These are phyloP conservation scores for Suillus paluster DNA, from an alignment of 768 basidiomycete genomes.

Conservation along the genomic window DNA sequence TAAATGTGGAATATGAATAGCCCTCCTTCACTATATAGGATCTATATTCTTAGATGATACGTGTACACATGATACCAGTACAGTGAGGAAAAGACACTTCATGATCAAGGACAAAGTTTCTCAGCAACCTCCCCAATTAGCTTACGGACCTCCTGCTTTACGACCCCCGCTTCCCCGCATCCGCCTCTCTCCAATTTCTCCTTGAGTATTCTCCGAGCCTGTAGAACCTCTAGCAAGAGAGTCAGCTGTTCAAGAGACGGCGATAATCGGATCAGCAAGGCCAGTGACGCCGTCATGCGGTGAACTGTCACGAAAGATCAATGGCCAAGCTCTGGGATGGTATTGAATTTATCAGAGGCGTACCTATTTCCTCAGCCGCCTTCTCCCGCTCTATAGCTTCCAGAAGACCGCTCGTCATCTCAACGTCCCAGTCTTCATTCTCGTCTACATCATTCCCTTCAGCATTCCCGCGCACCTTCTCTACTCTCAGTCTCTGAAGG, in stretches of 20 bases:
- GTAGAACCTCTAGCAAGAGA: constrained; percentile 73
- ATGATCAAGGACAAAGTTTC: constrained; percentile 37
- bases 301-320: constrained; percentile 59
- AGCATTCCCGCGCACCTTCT: constrained; percentile 36
- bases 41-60: neutral
- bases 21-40: neutral
- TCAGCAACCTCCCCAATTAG: constrained; percentile 67
- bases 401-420: constrained; percentile 81
- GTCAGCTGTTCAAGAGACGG: constrained; percentile 64
- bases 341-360: constrained; percentile 32
- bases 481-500: constrained; percentile 66
- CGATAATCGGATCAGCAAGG: constrained; percentile 74
- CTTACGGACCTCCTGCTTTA: constrained; percentile 68
- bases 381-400: constrained; percentile 78
- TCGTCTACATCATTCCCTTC: constrained; percentile 48
- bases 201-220: constrained; percentile 57
- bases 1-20: neutral
- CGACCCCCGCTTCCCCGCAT: constrained; percentile 52
- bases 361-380: constrained; percentile 80
- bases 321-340: constrained; percentile 6
- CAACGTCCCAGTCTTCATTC: constrained; percentile 85
- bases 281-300: constrained; percentile 79
- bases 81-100: neutral
- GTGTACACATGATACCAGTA: constrained; percentile 3
- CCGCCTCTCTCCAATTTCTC: constrained; percentile 61